These are phyloP conservation scores for Ascochyta clinopodiicola DNA, from an alignment of 2,329 filamentous ascomycete genomes.

Conservation along the genomic window DNA sequence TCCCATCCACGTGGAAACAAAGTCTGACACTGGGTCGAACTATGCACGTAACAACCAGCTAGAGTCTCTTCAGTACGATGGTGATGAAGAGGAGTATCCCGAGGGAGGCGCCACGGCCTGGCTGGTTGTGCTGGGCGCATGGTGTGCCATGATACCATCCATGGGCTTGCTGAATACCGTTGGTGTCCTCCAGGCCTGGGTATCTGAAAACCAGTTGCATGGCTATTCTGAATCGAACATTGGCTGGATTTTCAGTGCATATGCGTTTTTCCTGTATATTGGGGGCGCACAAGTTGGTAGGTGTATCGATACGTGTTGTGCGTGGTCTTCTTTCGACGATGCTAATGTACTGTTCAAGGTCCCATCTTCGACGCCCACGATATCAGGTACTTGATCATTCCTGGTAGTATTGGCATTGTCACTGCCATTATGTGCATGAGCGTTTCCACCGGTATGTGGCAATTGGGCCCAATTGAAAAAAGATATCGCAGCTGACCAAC, in stretches of 20 bases:
- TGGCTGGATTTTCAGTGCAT: slow-evolving; percentile 53
- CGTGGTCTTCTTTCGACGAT: not conserved
- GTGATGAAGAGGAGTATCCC: slow-evolving; percentile 30
- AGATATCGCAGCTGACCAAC: not conserved
- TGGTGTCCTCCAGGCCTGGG: slow-evolving; percentile 50
- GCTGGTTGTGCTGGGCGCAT: slow-evolving; percentile 53
- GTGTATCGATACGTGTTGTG: not conserved
- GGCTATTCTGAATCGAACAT: slow-evolving; percentile 44
- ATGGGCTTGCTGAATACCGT: slow-evolving; percentile 53
- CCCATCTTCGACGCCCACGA: slow-evolving; percentile 50
- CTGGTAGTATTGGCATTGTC: slow-evolving; percentile 40
- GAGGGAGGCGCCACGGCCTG: slow-evolving; percentile 54
- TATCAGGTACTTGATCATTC: slow-evolving; percentile 37
- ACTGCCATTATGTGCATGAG: slow-evolving; percentile 41
- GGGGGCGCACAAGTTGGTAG: slow-evolving; percentile 41
- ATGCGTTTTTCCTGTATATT: slow-evolving; percentile 50
- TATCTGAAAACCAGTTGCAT: slow-evolving; percentile 46
- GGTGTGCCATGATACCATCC: slow-evolving; percentile 49
- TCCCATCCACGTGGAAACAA: not conserved
- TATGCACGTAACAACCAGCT: not conserved
- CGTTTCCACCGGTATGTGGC: slow-evolving; percentile 25
- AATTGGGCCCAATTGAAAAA: not conserved
- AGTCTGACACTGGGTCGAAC: not conserved
- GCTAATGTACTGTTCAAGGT: slow-evolving; percentile 26
- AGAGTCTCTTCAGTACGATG: slow-evolving; percentile 7